These are phyloP conservation scores for Pelomyxa schiedti DNA, from an alignment of 78 protist genomes.

Conservation along the genomic window DNA sequence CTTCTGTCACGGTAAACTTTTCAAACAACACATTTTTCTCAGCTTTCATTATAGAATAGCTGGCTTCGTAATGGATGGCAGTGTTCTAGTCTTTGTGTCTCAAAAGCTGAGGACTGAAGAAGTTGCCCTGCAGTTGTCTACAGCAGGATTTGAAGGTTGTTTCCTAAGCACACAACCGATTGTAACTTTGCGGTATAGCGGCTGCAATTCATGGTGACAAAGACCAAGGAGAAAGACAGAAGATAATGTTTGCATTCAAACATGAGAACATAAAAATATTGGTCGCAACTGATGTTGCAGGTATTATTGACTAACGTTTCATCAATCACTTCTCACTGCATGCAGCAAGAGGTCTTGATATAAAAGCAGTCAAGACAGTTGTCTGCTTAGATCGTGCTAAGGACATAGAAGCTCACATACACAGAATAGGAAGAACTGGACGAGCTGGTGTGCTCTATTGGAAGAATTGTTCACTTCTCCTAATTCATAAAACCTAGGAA, in stretches of 20 bases:
- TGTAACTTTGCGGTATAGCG: constrained; percentile 2
- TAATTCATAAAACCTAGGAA: constrained; percentile 10
- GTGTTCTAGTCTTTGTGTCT: constrained; percentile 47
- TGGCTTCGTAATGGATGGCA: constrained; percentile 21
- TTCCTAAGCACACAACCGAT: neutral
- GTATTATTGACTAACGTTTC: neutral
- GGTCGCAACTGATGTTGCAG: constrained; percentile 76
- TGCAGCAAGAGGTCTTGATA: constrained; percentile 69
- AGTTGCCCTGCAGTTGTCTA: constrained; percentile 1
- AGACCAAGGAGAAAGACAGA: constrained; percentile 45
- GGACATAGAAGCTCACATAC: constrained; percentile 73
- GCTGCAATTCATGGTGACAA: constrained; percentile 64
- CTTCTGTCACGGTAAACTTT: constrained; percentile 3
- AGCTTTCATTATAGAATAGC: too few species aligned
- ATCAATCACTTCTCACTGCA: neutral
- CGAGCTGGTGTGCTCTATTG: constrained; percentile 78
- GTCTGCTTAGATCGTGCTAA: constrained; percentile 60
- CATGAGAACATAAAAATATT: constrained; percentile 12
- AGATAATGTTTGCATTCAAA: constrained; percentile 27
- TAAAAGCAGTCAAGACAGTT: constrained; percentile 45
- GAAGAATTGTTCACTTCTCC: neutral
- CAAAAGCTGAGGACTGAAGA: constrained; percentile 9
- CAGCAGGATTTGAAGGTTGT: constrained; percentile 10
- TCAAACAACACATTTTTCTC: too few species aligned
- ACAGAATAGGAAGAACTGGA: constrained; percentile 80